phyloP scores from a whole-genome alignment of 2,329 filamentous ascomycete genomes.

The Penicillium expansum region DNA sequence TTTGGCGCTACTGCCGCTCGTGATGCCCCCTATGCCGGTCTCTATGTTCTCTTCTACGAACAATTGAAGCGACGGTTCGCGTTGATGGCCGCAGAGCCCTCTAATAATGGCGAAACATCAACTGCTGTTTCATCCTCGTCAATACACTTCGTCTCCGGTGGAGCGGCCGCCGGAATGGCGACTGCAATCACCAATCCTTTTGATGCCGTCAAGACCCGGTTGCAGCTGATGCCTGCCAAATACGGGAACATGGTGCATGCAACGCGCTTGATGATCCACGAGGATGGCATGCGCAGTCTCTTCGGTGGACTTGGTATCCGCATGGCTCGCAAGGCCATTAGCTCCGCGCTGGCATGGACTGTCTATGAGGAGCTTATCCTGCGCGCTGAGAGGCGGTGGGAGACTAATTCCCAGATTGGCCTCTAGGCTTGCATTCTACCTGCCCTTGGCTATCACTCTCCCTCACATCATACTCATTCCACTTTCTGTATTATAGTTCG shows the following conservation, averaged over 20 bases:
- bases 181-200: slow-evolving; percentile 94
- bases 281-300: slow-evolving; percentile 76
- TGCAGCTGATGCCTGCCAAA: slow-evolving; percentile 80
- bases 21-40: slow-evolving; percentile 93
- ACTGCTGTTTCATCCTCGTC: slow-evolving; percentile 40
- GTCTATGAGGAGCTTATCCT: slow-evolving; percentile 91
- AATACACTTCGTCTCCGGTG: slow-evolving; percentile 83
- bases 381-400: slow-evolving; percentile 57
- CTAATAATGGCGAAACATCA: slow-evolving; percentile 18
- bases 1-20: slow-evolving; percentile 91
- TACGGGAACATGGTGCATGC: slow-evolving; percentile 84
- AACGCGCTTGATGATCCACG: slow-evolving; percentile 69
- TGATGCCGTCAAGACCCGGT: slow-evolving; percentile 90
- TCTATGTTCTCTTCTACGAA: slow-evolving; percentile 95
- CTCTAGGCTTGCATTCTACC: slow-evolving; percentile 9
- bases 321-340: slow-evolving; percentile 87
- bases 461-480: background rate
- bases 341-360: slow-evolving; percentile 95
- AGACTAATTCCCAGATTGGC: slow-evolving; percentile 26
- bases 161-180: slow-evolving; percentile 75
- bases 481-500: slow-evolving; percentile 20
- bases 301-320: slow-evolving; percentile 83
- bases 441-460: background rate
- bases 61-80: slow-evolving; percentile 40
- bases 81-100: slow-evolving; percentile 19